Percentiles rank a stretch among this genome's conserved stretches.
These are phyloP conservation scores for Forsythia suspensa DNA, from an alignment of 257 asterid genomes.

Conservation along the genomic window DNA sequence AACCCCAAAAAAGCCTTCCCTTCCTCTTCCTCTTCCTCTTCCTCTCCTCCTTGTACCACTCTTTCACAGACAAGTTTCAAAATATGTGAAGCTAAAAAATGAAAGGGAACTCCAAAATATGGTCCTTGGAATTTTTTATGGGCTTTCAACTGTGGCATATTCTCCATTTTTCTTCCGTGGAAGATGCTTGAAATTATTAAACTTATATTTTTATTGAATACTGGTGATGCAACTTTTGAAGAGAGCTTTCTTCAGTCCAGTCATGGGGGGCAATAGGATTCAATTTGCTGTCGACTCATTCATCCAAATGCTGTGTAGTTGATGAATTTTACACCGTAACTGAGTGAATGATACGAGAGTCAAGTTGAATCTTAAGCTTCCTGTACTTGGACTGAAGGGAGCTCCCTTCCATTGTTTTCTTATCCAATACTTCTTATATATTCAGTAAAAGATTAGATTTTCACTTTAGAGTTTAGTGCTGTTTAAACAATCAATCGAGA, in stretches of 20 bases:
- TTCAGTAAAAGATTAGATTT: background rate
- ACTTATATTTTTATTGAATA: background rate
- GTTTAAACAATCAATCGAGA: background rate
- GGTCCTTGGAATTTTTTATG: background rate
- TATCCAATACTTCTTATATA: background rate
- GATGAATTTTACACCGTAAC: constrained; percentile 24
- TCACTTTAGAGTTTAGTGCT: background rate
- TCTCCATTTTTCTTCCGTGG: background rate
- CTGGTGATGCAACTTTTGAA: constrained; percentile 13
- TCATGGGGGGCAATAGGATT: constrained; percentile 59
- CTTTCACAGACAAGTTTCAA: background rate
- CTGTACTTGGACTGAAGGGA: constrained; percentile 99
- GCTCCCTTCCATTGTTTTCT: constrained; percentile 62
- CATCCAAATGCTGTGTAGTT: constrained; percentile 74
- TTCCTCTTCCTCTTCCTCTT: background rate
- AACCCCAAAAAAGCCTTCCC: background rate
- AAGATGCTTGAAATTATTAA: background rate
- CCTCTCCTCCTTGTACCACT: background rate
- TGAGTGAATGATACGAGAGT: constrained; percentile 97
- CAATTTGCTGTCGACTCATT: constrained; percentile 98
- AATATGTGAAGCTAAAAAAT: background rate
- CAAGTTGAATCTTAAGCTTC: constrained; percentile 61
- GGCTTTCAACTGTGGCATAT: background rate
- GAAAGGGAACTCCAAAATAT: background rate
- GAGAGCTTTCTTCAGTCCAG: constrained; percentile 99